A percentile compares a stretch with the other conserved stretches of the same genome.
phyloP scores from a whole-genome alignment of 1,284 basidiomycete species.

The Austropuccinia psidii region DNA sequence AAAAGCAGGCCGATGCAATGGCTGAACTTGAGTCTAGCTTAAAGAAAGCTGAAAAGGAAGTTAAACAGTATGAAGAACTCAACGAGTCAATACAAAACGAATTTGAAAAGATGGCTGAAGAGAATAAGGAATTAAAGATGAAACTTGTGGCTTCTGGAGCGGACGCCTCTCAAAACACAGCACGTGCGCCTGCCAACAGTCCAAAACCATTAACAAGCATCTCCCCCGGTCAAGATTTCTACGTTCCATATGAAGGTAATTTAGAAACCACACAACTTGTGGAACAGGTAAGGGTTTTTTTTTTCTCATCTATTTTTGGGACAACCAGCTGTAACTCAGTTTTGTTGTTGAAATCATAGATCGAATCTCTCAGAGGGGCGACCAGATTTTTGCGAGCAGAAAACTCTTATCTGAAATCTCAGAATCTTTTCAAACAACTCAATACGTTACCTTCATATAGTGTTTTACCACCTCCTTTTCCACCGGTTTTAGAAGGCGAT shows the following conservation, averaged over 20 bases:
- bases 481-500: constrained; percentile 36
- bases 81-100: constrained; percentile 87
- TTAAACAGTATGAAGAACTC: constrained; percentile 66
- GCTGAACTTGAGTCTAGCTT: constrained; percentile 59
- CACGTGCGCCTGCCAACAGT: constrained; percentile 9
- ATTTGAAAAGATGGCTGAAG: constrained; percentile 64
- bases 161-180: constrained; percentile 35
- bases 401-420: constrained; percentile 82
- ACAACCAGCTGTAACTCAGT: too few species aligned
- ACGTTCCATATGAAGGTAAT: constrained; percentile 62
- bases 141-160: neutral
- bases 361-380: constrained; percentile 80
- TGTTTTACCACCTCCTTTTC: constrained; percentile 50
- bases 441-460: constrained; percentile 58
- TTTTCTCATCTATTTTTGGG: too few species aligned
- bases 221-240: constrained; percentile 51
- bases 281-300: constrained; percentile 79
- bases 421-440: constrained; percentile 74
- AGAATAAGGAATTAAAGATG: neutral
- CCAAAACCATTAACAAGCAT: constrained; percentile 10
- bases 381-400: constrained; percentile 82
- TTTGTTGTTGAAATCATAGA: constrained; percentile 51
- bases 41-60: constrained; percentile 22
- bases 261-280: constrained; percentile 74
- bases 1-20: constrained; percentile 75